Evolutionary conservation across 2,329 filamentous ascomycete genomes (phyloP).

Genomic region (Diaporthe capsici): DNA sequence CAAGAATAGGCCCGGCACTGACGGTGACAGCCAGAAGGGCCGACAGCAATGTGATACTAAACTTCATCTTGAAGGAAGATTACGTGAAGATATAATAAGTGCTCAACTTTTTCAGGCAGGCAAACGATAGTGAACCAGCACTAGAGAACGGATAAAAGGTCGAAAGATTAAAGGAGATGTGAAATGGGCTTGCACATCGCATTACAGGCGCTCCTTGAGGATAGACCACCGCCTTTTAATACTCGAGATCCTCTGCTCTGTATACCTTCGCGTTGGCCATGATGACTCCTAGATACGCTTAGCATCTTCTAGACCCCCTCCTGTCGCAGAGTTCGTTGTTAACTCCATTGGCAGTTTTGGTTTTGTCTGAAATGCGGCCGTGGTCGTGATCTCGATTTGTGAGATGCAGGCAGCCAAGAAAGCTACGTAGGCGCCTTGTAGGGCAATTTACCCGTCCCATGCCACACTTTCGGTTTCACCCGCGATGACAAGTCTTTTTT

Average conservation of each 20-base stretch:
- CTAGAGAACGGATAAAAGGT: background rate
- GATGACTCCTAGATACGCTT: background rate
- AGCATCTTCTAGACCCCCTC: background rate
- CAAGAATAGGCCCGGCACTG: background rate
- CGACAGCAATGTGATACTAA: background rate
- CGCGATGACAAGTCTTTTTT: conserved; percentile 21
- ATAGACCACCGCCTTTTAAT: background rate
- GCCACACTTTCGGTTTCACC: conserved; percentile 13
- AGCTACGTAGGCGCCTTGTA: background rate
- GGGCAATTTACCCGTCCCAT: background rate
- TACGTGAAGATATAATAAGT: background rate
- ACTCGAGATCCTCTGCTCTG: background rate
- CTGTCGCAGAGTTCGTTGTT: background rate
- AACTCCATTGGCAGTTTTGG: conserved; percentile 25
- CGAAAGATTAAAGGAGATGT: background rate
- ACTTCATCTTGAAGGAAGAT: conserved; percentile 11
- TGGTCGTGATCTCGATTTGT: background rate
- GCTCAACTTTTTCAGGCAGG: background rate
- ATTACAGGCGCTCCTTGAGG: background rate
- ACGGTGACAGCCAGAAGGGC: conserved; percentile 3
- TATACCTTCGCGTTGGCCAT: background rate
- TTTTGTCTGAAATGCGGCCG: background rate
- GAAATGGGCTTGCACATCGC: background rate
- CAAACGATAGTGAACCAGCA: conserved; percentile 17
- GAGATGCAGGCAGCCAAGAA: background rate